Conservation (phyloP, 2,329 filamentous ascomycete species). For the Sporothrix mexicana region DNA sequence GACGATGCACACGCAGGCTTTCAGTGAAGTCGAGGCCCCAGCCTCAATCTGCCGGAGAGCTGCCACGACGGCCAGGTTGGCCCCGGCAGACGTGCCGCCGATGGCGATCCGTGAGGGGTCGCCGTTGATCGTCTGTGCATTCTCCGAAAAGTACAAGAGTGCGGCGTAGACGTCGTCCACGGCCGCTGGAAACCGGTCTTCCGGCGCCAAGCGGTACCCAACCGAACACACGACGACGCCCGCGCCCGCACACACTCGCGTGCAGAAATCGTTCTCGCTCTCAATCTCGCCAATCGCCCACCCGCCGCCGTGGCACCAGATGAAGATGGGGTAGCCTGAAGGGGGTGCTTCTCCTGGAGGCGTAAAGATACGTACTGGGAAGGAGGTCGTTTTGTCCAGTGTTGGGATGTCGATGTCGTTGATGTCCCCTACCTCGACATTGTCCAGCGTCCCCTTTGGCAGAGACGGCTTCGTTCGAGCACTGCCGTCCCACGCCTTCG, state of each 20-base stretch:
- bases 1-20: neutral
- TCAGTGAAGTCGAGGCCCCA: neutral
- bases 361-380: conserved; percentile 45
- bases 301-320: conserved; percentile 51
- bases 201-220: conserved; percentile 26
- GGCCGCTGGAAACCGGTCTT: conserved; percentile 8
- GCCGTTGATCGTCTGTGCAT: neutral
- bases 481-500: conserved; percentile 45
- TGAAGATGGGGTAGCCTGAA: conserved; percentile 46
- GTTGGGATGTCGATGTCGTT: conserved; percentile 41
- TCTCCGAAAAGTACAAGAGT: neutral
- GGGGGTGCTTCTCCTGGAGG: conserved; percentile 40
- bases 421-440: conserved; percentile 42
- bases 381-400: conserved; percentile 41
- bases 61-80: conserved; percentile 7
- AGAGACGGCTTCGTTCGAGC: conserved; percentile 42
- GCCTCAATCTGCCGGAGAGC: neutral
- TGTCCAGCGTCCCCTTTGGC: conserved; percentile 36
- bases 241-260: conserved; percentile 41
- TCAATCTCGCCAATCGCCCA: conserved; percentile 48
- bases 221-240: conserved; percentile 15
- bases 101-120: neutral
- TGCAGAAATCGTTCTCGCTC: conserved; percentile 46
- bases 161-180: conserved; percentile 24
- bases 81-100: conserved; percentile 11